phyloP scores from a whole-genome alignment of 2,329 filamentous ascomycete genomes.

The Stachybotrys chlorohalonatus region DNA sequence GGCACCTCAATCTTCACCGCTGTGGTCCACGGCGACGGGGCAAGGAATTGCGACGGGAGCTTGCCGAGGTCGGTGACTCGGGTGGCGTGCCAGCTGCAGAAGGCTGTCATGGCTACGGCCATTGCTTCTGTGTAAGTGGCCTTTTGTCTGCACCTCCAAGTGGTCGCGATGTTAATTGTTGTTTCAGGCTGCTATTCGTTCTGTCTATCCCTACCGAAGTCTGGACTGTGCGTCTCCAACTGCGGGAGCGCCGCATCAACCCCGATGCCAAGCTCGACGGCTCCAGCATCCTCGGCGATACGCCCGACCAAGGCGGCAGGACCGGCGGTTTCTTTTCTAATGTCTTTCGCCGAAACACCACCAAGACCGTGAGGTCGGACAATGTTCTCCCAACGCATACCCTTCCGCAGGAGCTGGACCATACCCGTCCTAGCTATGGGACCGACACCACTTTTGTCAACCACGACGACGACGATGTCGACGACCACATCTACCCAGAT shows the following conservation, averaged over 20 bases:
- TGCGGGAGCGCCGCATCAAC: slow-evolving; percentile 64
- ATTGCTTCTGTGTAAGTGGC: slow-evolving; percentile 62
- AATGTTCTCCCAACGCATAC: slow-evolving; percentile 29
- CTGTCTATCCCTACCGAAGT: slow-evolving; percentile 62
- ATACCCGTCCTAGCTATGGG: slow-evolving; percentile 30
- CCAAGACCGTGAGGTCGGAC: slow-evolving; percentile 11
- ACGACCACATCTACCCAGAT: slow-evolving; percentile 4
- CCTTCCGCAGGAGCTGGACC: slow-evolving; percentile 27
- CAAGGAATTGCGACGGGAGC: slow-evolving; percentile 48
- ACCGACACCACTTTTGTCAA: slow-evolving; percentile 26
- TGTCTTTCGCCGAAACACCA: slow-evolving; percentile 19
- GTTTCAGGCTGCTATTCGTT: slow-evolving; percentile 63
- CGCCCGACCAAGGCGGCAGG: slow-evolving; percentile 5
- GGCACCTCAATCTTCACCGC: slow-evolving; percentile 78
- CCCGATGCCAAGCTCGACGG: slow-evolving; percentile 17
- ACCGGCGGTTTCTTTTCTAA: slow-evolving; percentile 22
- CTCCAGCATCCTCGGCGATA: neutral
- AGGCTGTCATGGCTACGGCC: slow-evolving; percentile 66
- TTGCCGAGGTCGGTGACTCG: slow-evolving; percentile 58
- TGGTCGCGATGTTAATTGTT: neutral
- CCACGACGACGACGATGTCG: slow-evolving; percentile 17
- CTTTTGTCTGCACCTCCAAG: too few relatives aligned
- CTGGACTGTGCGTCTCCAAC: slow-evolving; percentile 59
- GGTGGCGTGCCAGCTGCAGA: slow-evolving; percentile 70
- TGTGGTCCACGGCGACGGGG: slow-evolving; percentile 61